These are phyloP conservation scores for Brassica balearica DNA, from an alignment of 441 rosid genomes.

Conservation along the genomic window DNA sequence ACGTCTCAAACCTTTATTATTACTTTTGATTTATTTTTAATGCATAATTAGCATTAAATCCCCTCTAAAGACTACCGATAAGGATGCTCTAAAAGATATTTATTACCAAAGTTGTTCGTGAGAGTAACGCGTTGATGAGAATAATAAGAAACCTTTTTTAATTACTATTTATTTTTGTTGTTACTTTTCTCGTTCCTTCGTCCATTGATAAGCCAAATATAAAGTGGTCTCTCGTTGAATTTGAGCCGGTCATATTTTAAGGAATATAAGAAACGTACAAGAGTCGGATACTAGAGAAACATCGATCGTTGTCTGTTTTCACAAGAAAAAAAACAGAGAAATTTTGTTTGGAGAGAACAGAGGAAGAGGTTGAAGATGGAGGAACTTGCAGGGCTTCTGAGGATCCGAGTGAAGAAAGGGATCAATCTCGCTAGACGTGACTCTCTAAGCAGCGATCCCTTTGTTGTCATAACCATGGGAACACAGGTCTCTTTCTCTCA, in stretches of 20 bases:
- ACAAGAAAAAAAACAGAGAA: not conserved
- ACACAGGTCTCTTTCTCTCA: constrained; percentile 25
- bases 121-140: constrained; percentile 24
- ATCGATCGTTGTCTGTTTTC: constrained; percentile 15
- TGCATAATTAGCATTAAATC: no score
- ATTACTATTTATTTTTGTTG: not conserved
- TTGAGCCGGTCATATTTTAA: constrained; percentile 21
- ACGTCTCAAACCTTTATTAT: no score
- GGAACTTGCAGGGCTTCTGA: constrained; percentile 33
- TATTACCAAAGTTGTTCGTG: constrained; percentile 14
- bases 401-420: constrained; percentile 41
- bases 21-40: no score
- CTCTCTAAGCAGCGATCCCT: constrained; percentile 41
- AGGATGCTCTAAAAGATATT: constrained; percentile 23
- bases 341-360: not conserved
- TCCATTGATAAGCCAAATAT: constrained; percentile 1
- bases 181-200: constrained; percentile 21
- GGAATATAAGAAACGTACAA: constrained; percentile 12
- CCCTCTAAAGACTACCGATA: no score
- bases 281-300: not conserved
- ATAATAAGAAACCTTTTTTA: not conserved
- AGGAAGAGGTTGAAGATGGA: constrained; percentile 34
- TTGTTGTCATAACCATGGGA: constrained; percentile 43
- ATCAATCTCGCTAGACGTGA: constrained; percentile 43
- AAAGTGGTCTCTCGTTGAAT: constrained; percentile 23